These are phyloP conservation scores for Drechslera avenae DNA, from an alignment of 2,329 filamentous ascomycete species.

Conservation along the genomic window DNA sequence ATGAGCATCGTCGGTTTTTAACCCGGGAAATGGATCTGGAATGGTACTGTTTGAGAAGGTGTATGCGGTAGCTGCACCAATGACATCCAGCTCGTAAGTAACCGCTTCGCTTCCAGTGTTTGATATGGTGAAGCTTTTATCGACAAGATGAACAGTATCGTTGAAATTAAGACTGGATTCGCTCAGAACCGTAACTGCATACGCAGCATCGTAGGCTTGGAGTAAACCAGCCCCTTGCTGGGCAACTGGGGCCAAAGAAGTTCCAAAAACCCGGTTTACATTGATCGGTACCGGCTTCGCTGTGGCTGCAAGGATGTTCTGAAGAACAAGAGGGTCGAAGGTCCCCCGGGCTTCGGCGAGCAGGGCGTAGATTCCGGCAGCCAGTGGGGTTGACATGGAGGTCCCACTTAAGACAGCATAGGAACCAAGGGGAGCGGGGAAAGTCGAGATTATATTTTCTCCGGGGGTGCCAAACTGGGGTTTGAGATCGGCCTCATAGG, in stretches of 20 bases:
- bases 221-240: slow-evolving; percentile 29
- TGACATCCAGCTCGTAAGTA: slow-evolving; percentile 15
- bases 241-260: slow-evolving; percentile 20
- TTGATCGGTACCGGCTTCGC: not conserved
- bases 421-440: slow-evolving; percentile 47
- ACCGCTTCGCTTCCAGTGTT: slow-evolving; percentile 18
- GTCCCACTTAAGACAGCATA: slow-evolving; percentile 62
- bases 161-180: slow-evolving; percentile 20
- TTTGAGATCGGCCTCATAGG: slow-evolving; percentile 62
- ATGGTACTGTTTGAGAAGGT: not conserved
- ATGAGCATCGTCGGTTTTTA: not conserved
- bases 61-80: slow-evolving; percentile 21
- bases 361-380: slow-evolving; percentile 21
- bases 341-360: slow-evolving; percentile 17
- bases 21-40: not conserved
- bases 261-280: not conserved
- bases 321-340: slow-evolving; percentile 11
- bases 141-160: slow-evolving; percentile 29
- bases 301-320: slow-evolving; percentile 15
- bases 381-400: slow-evolving; percentile 55
- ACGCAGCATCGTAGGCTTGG: slow-evolving; percentile 20
- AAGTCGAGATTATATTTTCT: slow-evolving; percentile 64
- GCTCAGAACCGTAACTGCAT: slow-evolving; percentile 14
- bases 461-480: slow-evolving; percentile 62
- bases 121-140: slow-evolving; percentile 22